A percentile compares a stretch with the other conserved stretches of the same genome.
phyloP scores from a whole-genome alignment of 1,284 basidiomycete genomes.

The Boletellus dicymbophilus region DNA sequence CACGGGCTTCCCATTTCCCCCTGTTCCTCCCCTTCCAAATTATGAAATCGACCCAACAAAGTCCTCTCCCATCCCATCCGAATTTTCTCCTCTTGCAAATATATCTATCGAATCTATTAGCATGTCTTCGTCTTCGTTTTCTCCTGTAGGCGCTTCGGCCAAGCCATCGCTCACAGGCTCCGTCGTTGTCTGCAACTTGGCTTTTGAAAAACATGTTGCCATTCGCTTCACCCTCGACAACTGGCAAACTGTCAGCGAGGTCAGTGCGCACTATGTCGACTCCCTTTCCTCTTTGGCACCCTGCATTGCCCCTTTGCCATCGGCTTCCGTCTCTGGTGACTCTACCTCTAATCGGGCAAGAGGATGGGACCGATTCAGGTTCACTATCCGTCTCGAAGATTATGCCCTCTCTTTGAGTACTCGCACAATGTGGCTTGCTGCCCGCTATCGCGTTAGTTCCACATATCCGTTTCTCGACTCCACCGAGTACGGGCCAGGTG shows the following conservation, averaged over 20 bases:
- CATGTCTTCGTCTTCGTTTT: constrained; percentile 42
- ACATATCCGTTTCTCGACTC: constrained; percentile 41
- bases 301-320: constrained; percentile 32
- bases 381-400: constrained; percentile 74
- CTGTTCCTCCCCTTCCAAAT: constrained; percentile 54
- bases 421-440: constrained; percentile 67
- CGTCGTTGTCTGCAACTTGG: constrained; percentile 80
- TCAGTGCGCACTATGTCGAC: constrained; percentile 66
- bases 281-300: constrained; percentile 49
- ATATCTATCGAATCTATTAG: constrained; percentile 47
- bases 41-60: constrained; percentile 45
- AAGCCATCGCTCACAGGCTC: constrained; percentile 55
- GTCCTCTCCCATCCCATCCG: constrained; percentile 48
- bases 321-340: constrained; percentile 33
- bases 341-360: constrained; percentile 8
- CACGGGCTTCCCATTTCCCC: constrained; percentile 39
- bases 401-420: constrained; percentile 68
- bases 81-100: constrained; percentile 30
- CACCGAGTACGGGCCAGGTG: constrained; percentile 41
- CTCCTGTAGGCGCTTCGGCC: constrained; percentile 22
- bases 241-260: constrained; percentile 93
- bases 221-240: constrained; percentile 92
- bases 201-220: constrained; percentile 87
- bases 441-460: constrained; percentile 49
- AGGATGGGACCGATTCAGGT: constrained; percentile 59